Conservation (phyloP, 306 rosid genomes). For the Cucurbita pepo region DNA sequence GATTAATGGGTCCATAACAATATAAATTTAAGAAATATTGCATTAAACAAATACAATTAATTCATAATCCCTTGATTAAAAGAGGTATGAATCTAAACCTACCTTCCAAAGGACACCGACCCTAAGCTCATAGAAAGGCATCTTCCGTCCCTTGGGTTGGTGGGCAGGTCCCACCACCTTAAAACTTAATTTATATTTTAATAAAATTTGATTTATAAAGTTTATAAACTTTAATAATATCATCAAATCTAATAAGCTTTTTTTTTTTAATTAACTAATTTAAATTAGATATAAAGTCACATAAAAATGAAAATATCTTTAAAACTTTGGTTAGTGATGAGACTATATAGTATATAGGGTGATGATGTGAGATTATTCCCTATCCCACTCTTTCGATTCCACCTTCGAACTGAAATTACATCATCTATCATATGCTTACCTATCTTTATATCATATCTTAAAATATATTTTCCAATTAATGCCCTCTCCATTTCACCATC, state of each 20-base stretch:
- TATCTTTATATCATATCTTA: background rate
- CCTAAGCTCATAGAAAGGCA: constrained; percentile 1
- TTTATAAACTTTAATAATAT: too few species aligned
- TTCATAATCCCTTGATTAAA: background rate
- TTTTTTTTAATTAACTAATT: too few species aligned
- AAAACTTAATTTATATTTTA: background rate
- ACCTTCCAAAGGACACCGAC: background rate
- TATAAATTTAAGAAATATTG: background rate
- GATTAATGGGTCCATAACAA: background rate
- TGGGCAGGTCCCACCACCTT: background rate
- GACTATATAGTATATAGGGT: background rate
- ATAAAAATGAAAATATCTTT: background rate
- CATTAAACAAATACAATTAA: background rate
- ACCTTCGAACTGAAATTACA: background rate
- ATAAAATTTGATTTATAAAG: background rate
- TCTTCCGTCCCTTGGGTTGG: background rate
- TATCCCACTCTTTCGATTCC: background rate
- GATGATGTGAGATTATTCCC: constrained; percentile 5
- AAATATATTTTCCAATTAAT: background rate
- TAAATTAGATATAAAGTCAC: background rate
- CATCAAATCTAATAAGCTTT: too few species aligned
- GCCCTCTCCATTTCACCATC: background rate
- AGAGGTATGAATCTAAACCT: background rate
- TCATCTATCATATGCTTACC: background rate
- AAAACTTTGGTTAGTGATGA: background rate